phyloP scores from a whole-genome alignment of 176 grass and related monocot species.

The Zoysia pacifica region DNA sequence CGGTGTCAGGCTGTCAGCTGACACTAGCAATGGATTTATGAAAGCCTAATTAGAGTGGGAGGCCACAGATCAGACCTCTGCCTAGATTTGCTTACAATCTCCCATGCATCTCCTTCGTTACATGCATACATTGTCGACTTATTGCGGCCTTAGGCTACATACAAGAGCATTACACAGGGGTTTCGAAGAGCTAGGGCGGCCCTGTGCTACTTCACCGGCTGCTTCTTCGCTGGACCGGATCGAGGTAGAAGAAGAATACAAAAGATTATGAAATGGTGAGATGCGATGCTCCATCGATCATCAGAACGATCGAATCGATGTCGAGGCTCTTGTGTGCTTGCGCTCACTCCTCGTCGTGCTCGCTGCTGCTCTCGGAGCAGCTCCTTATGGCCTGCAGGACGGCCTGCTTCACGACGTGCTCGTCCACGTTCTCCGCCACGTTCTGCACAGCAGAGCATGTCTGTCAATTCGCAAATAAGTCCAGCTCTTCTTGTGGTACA shows the following conservation, averaged over 20 bases:
- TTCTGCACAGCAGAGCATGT: constrained; percentile 35
- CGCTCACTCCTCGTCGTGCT: constrained; percentile 27
- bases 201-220: constrained; percentile 11
- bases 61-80: background rate
- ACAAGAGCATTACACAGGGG: constrained; percentile 27
- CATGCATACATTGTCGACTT: background rate
- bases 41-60: background rate
- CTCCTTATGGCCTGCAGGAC: constrained; percentile 73
- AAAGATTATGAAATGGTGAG: background rate
- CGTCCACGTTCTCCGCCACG: constrained; percentile 60
- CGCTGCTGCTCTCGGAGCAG: constrained; percentile 50
- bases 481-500: background rate
- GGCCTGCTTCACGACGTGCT: constrained; percentile 75
- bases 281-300: background rate
- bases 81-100: constrained; percentile 29
- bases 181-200: background rate
- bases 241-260: constrained; percentile 3
- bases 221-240: background rate
- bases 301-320: background rate
- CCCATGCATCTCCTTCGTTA: background rate
- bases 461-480: background rate
- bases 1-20: too few species aligned
- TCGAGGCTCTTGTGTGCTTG: background rate
- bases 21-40: too few species aligned
- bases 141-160: constrained; percentile 22